Percentiles rank a stretch among this genome's conserved stretches.
These are phyloP conservation scores for Aciculosporium take DNA, from an alignment of 2,329 filamentous ascomycete genomes.

Conservation along the genomic window DNA sequence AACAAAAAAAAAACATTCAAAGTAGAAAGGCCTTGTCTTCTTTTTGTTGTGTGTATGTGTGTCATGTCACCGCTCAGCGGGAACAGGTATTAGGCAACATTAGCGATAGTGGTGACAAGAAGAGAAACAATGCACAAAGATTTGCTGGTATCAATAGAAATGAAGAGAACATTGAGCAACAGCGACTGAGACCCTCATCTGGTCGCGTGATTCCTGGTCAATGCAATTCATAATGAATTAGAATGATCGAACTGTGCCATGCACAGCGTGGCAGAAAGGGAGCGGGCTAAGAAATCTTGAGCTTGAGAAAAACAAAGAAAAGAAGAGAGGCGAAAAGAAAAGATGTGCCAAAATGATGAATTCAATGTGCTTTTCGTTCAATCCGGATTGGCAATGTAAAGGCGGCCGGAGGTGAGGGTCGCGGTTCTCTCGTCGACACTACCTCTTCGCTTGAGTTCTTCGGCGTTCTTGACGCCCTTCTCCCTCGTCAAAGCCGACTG, in stretches of 20 bases:
- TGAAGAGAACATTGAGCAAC: constrained; percentile 6
- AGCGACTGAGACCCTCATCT: constrained; percentile 8
- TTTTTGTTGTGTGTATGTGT: neutral
- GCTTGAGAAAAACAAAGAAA: neutral
- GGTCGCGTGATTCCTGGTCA: constrained; percentile 9
- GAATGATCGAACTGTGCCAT: neutral
- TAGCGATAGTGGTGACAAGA: constrained; percentile 3
- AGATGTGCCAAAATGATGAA: neutral
- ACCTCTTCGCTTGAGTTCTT: constrained; percentile 60
- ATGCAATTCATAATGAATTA: constrained; percentile 7
- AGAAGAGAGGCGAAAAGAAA: no score
- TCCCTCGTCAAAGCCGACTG: constrained; percentile 45
- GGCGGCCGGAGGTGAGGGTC: constrained; percentile 56
- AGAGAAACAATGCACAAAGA: neutral
- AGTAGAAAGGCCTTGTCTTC: neutral
- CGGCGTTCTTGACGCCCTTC: constrained; percentile 51
- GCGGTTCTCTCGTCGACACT: constrained; percentile 73
- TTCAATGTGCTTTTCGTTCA: constrained; percentile 13
- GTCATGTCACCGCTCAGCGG: neutral
- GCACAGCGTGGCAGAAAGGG: neutral
- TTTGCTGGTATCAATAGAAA: constrained; percentile 13
- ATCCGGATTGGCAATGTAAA: constrained; percentile 81
- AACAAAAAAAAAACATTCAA: neutral
- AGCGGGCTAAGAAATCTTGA: neutral
- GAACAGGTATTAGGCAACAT: neutral